phyloP scores from a whole-genome alignment of 2,329 filamentous ascomycete species.

The Elsinoe batatas region DNA sequence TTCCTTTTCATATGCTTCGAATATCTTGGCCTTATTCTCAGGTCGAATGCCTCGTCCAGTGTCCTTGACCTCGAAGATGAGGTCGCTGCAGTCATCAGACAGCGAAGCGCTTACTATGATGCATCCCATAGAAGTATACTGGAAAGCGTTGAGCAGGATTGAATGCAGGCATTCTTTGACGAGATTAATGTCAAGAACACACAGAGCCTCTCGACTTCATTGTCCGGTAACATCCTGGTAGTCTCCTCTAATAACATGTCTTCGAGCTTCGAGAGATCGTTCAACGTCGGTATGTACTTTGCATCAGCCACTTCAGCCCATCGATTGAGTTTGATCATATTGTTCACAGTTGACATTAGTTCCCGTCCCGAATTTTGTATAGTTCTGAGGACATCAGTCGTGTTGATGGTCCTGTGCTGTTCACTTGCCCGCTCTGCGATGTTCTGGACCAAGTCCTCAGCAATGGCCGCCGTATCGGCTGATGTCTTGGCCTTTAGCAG shows the following conservation, averaged over 20 bases:
- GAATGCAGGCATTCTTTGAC: constrained; percentile 36
- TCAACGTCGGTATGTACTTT: constrained; percentile 20
- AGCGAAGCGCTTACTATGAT: constrained; percentile 29
- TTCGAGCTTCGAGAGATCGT: constrained; percentile 28
- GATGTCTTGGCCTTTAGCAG: constrained; percentile 15
- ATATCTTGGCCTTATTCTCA: constrained; percentile 32
- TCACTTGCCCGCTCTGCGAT: constrained; percentile 32
- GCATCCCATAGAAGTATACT: constrained; percentile 31
- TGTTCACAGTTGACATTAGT: constrained; percentile 38
- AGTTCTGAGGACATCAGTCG: constrained; percentile 24
- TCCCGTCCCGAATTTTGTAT: constrained; percentile 35
- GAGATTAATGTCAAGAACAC: constrained; percentile 31
- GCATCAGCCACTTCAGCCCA: constrained; percentile 30
- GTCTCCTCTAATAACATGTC: constrained; percentile 26
- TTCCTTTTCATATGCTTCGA: constrained; percentile 36
- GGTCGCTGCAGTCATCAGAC: constrained; percentile 22
- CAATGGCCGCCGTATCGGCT: constrained; percentile 8
- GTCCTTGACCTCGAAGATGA: constrained; percentile 35
- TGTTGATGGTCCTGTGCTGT: constrained; percentile 20
- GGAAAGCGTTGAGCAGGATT: constrained; percentile 34
- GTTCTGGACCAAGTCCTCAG: constrained; percentile 21
- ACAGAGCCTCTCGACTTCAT: constrained; percentile 22
- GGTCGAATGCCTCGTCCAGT: constrained; percentile 33
- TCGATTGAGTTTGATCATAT: constrained; percentile 34
- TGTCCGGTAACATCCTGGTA: constrained; percentile 23